Percentiles rank a stretch among this genome's conserved stretches.
phyloP scores from a whole-genome alignment of 225 moss, liverwort and hornwort genomes.

The Physcomitrellopsis africana region DNA sequence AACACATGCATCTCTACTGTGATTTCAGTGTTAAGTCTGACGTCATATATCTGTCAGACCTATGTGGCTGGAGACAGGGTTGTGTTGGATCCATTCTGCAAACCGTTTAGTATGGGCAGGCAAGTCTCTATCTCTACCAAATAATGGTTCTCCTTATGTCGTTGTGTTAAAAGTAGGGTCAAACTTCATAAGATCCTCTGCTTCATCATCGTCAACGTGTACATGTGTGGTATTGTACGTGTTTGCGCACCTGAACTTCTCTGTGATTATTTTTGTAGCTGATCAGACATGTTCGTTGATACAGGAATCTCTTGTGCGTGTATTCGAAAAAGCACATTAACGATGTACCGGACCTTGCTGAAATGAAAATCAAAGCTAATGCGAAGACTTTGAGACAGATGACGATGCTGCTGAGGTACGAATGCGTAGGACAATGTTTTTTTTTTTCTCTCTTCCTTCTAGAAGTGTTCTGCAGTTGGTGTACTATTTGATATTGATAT shows the following conservation, averaged over 20 bases:
- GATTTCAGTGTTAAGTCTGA: background rate
- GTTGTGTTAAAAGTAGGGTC: background rate
- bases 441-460: background rate
- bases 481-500: slow-evolving; percentile 5
- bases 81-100: slow-evolving; percentile 98
- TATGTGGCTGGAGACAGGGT: slow-evolving; percentile 98
- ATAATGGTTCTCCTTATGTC: background rate
- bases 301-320: slow-evolving; percentile 92
- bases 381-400: slow-evolving; percentile 79
- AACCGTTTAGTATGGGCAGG: slow-evolving; percentile 99
- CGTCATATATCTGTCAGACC: slow-evolving; percentile 53
- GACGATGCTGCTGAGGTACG: slow-evolving; percentile 80
- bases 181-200: too few relatives aligned
- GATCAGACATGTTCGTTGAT: slow-evolving; percentile 27
- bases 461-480: slow-evolving; percentile 4
- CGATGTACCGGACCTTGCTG: slow-evolving; percentile 71
- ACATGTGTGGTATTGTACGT: too few relatives aligned
- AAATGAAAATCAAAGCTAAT: slow-evolving; percentile 90
- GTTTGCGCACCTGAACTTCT: too few relatives aligned
- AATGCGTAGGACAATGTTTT: background rate
- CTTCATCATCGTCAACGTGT: too few relatives aligned
- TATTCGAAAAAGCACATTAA: slow-evolving; percentile 94
- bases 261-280: background rate
- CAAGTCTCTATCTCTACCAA: slow-evolving; percentile 29
- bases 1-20: background rate